These are phyloP conservation scores for Magnolia sinica DNA, from an alignment of 164 flowering plant species.

Conservation along the genomic window DNA sequence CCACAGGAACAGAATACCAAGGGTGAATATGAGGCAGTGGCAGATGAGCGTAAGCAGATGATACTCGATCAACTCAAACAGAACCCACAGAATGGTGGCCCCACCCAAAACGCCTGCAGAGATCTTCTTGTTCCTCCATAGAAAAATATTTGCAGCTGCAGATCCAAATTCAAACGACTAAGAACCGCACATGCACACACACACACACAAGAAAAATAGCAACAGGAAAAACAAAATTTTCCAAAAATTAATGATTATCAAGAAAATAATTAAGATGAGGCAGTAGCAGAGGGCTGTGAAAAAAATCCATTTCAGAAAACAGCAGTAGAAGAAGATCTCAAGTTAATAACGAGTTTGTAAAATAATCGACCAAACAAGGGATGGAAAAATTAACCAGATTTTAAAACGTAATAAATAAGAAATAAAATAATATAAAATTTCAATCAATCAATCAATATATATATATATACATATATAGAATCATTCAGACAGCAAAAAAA, in stretches of 20 bases:
- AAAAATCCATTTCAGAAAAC: no score
- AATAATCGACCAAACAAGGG: neutral
- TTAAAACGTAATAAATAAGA: no score
- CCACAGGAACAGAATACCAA: constrained; percentile 75
- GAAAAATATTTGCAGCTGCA: constrained; percentile 85
- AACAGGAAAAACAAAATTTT: neutral
- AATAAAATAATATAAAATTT: no score
- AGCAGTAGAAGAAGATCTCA: no score
- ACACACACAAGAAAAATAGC: neutral
- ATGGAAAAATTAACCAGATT: neutral
- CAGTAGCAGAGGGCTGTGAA: no score
- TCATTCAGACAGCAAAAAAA: neutral
- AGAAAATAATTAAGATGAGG: no score
- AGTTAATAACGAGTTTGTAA: no score
- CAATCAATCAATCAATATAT: neutral
- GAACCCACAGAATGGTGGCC: constrained; percentile 77
- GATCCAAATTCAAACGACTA: neutral
- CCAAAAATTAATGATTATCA: neutral
- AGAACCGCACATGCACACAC: neutral
- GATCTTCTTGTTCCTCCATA: constrained; percentile 93
- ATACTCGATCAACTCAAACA: constrained; percentile 82
- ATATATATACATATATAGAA: no score
- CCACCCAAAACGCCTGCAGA: constrained; percentile 70
- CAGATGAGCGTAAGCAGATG: constrained; percentile 74
- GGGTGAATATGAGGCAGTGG: constrained; percentile 55